Base-by-base conservation (phyloP, 73 alveolate species). In the Effrenium voratum region DNA sequence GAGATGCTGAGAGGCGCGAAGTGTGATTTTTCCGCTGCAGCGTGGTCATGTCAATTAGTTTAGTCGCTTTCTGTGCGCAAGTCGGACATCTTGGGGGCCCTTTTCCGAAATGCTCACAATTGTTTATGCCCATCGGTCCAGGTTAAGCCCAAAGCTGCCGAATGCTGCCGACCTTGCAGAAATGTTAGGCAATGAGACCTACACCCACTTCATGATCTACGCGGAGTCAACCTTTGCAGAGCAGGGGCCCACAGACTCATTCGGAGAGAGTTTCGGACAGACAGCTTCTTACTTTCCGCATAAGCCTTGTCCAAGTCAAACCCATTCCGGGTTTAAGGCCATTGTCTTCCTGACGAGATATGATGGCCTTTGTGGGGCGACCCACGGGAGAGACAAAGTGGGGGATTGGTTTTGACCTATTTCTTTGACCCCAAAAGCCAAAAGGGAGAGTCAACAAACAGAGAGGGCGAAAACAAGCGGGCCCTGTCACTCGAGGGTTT, bases 141-240 rank as follows among this genome's bases (percentile, higher is more conserved):
- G n/a, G n/a, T n/a, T n/a, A n/a, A n/a, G n/a, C n/a, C n/a, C n/a
- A n/a, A n/a, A n/a, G n/a, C n/a, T n/a, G n/a, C n/a, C n/a, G n/a
- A n/a, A n/a, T n/a, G n/a, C n/a, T n/a, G n/a, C n/a, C n/a, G n/a
- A n/a, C n/a, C n/a, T n/a, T n/a, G n/a, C n/a, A n/a, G n/a, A n/a
- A n/a, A n/a, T 68, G 12, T 47, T 26, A 90, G 97, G 97, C 76
- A 90, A 90, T 26, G 97, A 90, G 75, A 90, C 97, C 28, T 90
- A 68, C 82, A 46, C 73, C 44, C 86, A 90, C 97, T 66, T 90
- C 87, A 90, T 90, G 97, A 57, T 90, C 87, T 90, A 66, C 40
- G 73, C 97, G 3, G 73, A 90, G 52, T 90, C 97, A 40, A 90
- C 97, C 19, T 26, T 90, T 52, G 86, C 85, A 2, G 97, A 90